Evolutionary conservation across 2,329 filamentous ascomycete genomes (phyloP), one percentile per base, ranked within the genome.

Genomic region (Trichoderma aggressivum): DNA sequence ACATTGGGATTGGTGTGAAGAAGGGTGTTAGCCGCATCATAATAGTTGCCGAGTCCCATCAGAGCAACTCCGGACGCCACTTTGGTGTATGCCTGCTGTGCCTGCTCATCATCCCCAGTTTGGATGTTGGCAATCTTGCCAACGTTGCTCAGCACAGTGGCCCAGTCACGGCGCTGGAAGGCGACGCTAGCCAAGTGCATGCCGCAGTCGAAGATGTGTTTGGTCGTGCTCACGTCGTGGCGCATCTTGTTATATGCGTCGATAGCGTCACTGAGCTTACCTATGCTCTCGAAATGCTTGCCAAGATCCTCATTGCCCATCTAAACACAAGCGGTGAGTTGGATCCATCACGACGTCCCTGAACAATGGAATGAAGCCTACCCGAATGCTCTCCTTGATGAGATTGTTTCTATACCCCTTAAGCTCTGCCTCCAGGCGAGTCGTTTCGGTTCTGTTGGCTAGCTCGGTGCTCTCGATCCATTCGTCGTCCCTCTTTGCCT

Each of bases 371-470:
- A 47, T 7, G 5, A 21, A 10, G 69, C 72, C 59, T 85, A 97
- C 94, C 75, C 94, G 84, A 77, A 98, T 97, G 83, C 94, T 98
- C 83, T 99, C 96, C 80, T 98, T 97, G 76, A 99, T 94, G 56
- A 98, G 83, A 77, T 98, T 99, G 79, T 98, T 97, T 82, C 96
- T 97, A 81, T 98, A 98, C 1, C 91, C 91, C 80, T 94, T 94
- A 24, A 99, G 85, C 80, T 98, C 94, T 18, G 87, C 84, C 78
- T 98, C 94, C 70, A 98, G 85, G n/a, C 92, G 88, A 70, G 89
- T 85, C 1, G 91, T 91, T 80, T 97, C 92, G 2, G 84, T 82
- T 75, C 88, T 88, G 76, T 94, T 93, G 65, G 87, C 83, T 73
- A 88, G 88, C 26, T 90, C 88, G 47, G 87, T 91, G 71, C 83